Evolutionary conservation across 2,329 filamentous ascomycete genomes (phyloP).

Genomic region (Alternaria arbusti): DNA sequence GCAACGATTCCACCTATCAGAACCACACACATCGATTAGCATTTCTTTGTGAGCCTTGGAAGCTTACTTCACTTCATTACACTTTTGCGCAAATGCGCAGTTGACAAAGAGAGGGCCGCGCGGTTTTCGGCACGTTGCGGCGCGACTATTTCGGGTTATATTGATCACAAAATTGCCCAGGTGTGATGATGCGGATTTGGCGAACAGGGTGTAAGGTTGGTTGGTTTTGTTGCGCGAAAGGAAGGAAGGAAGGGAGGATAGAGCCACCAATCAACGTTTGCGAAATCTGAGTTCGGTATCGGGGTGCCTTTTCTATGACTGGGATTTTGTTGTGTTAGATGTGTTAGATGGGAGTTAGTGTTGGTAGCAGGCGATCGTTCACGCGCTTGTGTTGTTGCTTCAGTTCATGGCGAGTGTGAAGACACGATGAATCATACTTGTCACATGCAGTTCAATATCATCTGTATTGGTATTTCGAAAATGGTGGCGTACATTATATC

Average conservation of each 20-base stretch:
- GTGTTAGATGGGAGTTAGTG: background rate
- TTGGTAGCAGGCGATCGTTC: background rate
- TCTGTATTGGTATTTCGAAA: background rate
- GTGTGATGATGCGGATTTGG: background rate
- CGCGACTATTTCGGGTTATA: background rate
- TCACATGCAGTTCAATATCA: background rate
- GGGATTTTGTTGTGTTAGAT: background rate
- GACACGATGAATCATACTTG: background rate
- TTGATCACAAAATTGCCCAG: background rate
- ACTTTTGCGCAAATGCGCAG: background rate
- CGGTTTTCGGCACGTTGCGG: background rate
- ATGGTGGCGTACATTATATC: background rate
- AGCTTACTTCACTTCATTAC: background rate
- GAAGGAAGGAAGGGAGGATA: background rate
- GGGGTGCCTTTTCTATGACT: background rate
- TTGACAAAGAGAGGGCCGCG: background rate
- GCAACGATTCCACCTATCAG: background rate
- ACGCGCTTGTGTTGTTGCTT: no score
- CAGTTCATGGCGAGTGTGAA: background rate
- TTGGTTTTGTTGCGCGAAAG: background rate
- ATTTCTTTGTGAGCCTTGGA: background rate
- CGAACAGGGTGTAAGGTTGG: background rate
- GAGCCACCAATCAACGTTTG: background rate
- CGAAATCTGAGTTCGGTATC: background rate
- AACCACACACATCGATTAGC: background rate